Percentiles rank a stretch among this genome's conserved stretches.
Evolutionary conservation across 1,284 basidiomycete species (phyloP).

Genomic region (Ustanciosporium gigantosporum): DNA sequence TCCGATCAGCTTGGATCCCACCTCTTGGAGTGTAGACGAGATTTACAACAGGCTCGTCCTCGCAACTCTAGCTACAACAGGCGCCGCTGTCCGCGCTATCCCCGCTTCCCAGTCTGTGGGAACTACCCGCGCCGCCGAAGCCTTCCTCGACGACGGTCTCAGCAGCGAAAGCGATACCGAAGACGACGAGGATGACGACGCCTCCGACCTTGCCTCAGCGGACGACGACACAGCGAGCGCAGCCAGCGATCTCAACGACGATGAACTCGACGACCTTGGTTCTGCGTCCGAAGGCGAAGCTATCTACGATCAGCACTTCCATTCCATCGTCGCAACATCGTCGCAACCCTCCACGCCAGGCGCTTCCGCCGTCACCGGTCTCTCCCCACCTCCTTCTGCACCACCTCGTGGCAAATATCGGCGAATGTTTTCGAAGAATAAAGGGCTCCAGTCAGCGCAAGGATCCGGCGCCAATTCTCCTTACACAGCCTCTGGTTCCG

Average conservation of each 20-base stretch:
- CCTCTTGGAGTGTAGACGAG: conserved; percentile 21
- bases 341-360: neutral
- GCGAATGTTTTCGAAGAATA: conserved; percentile 27
- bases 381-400: conserved; percentile 16
- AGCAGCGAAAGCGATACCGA: conserved; percentile 35
- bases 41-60: conserved; percentile 38
- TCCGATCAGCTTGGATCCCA: neutral
- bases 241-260: conserved; percentile 12
- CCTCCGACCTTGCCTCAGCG: neutral
- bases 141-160: conserved; percentile 49
- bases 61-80: conserved; percentile 18
- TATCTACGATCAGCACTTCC: conserved; percentile 32
- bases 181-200: conserved; percentile 21
- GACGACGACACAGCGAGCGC: conserved; percentile 23
- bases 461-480: conserved; percentile 21
- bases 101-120: conserved; percentile 52
- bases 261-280: conserved; percentile 3
- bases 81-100: conserved; percentile 41
- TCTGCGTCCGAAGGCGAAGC: conserved; percentile 24
- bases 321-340: conserved; percentile 16
- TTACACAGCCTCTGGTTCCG: conserved; percentile 9
- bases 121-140: conserved; percentile 37
- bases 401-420: conserved; percentile 14
- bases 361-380: neutral
- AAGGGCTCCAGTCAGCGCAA: conserved; percentile 10